phyloP scores from a whole-genome alignment of 2,329 filamentous ascomycete genomes.

The Botryotinia calthae region DNA sequence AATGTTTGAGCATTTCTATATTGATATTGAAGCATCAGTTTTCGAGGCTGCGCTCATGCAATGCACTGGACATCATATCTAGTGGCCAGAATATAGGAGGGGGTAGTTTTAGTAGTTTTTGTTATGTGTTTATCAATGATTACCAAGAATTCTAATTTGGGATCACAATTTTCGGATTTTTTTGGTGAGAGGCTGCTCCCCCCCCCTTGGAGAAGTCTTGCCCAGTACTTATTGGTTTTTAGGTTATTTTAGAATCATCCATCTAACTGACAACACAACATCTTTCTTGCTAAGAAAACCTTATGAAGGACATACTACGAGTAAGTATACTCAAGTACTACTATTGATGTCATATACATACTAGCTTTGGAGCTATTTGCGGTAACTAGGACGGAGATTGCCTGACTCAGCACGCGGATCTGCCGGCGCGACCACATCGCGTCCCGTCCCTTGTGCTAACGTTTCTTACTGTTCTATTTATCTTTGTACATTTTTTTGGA shows the following conservation, averaged over 20 bases:
- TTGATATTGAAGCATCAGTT: neutral
- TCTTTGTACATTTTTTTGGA: neutral
- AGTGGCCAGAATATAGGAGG: conserved; percentile 11
- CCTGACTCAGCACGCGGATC: conserved; percentile 18
- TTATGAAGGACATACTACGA: neutral
- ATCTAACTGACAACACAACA: neutral
- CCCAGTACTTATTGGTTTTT: neutral
- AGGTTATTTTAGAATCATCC: neutral
- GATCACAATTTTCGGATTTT: neutral
- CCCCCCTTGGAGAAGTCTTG: neutral
- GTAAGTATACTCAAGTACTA: neutral
- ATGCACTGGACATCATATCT: neutral
- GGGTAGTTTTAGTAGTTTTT: neutral
- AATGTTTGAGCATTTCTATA: conserved; percentile 14
- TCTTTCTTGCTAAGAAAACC: neutral
- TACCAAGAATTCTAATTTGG: conserved; percentile 4
- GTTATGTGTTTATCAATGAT: neutral
- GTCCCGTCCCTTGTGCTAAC: neutral
- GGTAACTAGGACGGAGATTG: conserved; percentile 10
- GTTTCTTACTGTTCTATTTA: neutral
- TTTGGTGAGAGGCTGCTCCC: neutral
- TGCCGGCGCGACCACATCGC: neutral
- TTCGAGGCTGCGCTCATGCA: neutral
- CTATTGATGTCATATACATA: neutral
- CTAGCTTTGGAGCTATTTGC: conserved; percentile 3